These are phyloP conservation scores for Pulveroboletus sp. DNA, from an alignment of 768 basidiomycete genomes.

Conservation along the genomic window DNA sequence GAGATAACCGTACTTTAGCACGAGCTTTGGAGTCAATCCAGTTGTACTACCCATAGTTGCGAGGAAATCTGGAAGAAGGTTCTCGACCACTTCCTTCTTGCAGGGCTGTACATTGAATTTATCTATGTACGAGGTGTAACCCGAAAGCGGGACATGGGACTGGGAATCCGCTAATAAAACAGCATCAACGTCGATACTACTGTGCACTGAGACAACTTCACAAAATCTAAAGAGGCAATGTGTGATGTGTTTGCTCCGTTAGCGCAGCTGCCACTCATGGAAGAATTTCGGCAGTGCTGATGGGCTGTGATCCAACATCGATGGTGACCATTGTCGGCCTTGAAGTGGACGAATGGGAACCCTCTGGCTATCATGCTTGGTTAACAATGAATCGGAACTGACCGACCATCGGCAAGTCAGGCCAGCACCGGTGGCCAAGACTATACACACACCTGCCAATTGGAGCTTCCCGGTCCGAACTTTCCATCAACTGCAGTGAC, in stretches of 20 bases:
- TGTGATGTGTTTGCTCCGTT: neutral
- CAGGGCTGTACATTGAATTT: conserved; percentile 4
- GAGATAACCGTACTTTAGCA: neutral
- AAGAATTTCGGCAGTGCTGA: too few species aligned
- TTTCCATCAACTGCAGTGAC: too few species aligned
- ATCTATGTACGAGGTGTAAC: neutral
- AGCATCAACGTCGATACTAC: neutral
- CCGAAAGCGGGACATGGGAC: conserved; percentile 1
- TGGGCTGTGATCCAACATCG: too few species aligned
- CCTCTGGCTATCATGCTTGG: too few species aligned
- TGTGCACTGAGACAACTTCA: neutral
- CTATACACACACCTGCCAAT: too few species aligned
- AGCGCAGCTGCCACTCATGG: neutral
- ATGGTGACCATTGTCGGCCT: too few species aligned
- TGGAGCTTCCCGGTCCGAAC: too few species aligned
- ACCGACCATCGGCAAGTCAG: too few species aligned
- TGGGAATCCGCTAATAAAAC: neutral
- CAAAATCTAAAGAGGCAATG: neutral
- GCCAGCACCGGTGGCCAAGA: too few species aligned
- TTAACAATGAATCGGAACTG: too few species aligned
- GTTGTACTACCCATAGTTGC: neutral
- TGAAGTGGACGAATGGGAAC: too few species aligned
- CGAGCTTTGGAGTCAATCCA: neutral
- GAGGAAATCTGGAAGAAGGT: neutral
- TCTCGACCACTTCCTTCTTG: conserved; percentile 4